phyloP scores from a whole-genome alignment of 2,329 filamentous ascomycete species.

The Neocucurbitaria cava region DNA sequence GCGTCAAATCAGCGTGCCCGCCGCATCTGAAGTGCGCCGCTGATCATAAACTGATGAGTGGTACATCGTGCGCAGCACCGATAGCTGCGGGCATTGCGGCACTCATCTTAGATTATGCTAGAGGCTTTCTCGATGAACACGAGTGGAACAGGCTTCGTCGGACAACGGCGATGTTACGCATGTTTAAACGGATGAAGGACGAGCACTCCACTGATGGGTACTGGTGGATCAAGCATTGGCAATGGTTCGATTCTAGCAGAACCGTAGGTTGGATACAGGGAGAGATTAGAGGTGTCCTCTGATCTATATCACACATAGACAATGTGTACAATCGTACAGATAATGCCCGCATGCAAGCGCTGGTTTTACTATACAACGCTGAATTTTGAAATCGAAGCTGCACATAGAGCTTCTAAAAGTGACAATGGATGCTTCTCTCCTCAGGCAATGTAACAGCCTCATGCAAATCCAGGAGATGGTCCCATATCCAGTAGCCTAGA shows the following conservation, averaged over 20 bases:
- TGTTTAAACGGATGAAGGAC: conserved; percentile 1
- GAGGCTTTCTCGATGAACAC: neutral
- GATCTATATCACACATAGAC: neutral
- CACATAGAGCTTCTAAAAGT: too few relatives aligned
- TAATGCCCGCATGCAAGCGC: too few relatives aligned
- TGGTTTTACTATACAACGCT: too few relatives aligned
- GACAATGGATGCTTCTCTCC: too few relatives aligned
- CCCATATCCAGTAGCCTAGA: neutral
- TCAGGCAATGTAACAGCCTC: too few relatives aligned
- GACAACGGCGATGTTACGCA: neutral
- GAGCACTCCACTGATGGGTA: neutral
- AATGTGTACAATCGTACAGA: neutral
- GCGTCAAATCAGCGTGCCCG: neutral
- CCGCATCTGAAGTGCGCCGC: neutral
- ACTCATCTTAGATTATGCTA: conserved; percentile 2
- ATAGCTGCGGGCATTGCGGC: neutral
- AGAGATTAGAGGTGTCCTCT: neutral
- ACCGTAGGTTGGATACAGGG: conserved; percentile 3
- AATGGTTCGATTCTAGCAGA: neutral
- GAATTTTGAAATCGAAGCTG: too few relatives aligned
- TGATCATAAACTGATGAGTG: neutral
- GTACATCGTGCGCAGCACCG: neutral
- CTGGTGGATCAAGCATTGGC: conserved; percentile 6
- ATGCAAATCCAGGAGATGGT: too few relatives aligned
- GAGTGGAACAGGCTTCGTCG: conserved; percentile 1